These are phyloP conservation scores for Euphorbia celastroides DNA, from an alignment of 441 rosid species.

Conservation along the genomic window DNA sequence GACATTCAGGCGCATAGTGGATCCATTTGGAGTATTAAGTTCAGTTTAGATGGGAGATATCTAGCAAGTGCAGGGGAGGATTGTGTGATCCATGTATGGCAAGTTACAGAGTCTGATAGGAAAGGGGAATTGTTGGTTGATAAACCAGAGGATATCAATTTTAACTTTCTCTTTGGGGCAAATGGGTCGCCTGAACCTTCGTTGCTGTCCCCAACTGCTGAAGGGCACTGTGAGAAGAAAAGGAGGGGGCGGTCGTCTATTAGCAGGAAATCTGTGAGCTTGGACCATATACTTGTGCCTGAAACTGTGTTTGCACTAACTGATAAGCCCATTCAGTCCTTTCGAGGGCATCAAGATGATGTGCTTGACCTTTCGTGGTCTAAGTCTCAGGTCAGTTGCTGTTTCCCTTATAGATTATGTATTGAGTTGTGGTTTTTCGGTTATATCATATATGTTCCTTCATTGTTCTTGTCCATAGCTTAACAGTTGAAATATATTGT, in stretches of 20 bases:
- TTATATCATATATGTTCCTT: background rate
- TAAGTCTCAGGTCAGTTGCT: conserved; percentile 55
- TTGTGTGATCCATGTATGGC: conserved; percentile 72
- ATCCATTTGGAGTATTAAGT: conserved; percentile 75
- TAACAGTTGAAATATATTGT: background rate
- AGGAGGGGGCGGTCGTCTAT: conserved; percentile 46
- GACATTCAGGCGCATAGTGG: conserved; percentile 77
- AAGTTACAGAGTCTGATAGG: conserved; percentile 57
- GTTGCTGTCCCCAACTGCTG: conserved; percentile 47
- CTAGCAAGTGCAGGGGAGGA: conserved; percentile 94
- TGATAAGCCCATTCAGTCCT: conserved; percentile 77
- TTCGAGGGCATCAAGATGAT: conserved; percentile 65
- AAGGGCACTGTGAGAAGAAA: conserved; percentile 48
- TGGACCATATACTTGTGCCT: conserved; percentile 70
- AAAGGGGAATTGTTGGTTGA: conserved; percentile 64
- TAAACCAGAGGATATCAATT: conserved; percentile 60
- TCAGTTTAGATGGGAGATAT: conserved; percentile 74
- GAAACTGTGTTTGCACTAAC: conserved; percentile 60
- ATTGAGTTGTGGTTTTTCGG: background rate
- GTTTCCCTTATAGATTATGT: background rate
- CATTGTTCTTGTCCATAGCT: background rate
- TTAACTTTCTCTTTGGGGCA: conserved; percentile 38
- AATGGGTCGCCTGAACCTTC: conserved; percentile 58
- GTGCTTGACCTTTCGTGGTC: conserved; percentile 96
- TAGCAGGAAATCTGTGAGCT: conserved; percentile 68